Evolutionary conservation across 495 filamentous ascomycete species (phyloP).

Genomic region (Durotheca rogersii): DNA sequence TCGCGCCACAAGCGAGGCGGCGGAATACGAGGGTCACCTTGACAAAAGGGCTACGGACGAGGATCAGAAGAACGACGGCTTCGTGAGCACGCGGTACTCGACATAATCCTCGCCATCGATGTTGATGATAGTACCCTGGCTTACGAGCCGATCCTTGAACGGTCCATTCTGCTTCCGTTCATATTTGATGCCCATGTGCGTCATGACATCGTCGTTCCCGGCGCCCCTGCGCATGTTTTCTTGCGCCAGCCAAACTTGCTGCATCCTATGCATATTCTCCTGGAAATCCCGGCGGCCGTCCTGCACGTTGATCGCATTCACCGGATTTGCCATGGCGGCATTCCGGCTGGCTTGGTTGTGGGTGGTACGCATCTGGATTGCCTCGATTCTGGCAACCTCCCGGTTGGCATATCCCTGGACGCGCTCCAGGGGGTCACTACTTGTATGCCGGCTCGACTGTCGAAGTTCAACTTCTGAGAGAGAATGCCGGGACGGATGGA

Average conservation of each 20-base stretch:
- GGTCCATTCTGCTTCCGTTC: slow-evolving; percentile 54
- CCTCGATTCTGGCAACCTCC: slow-evolving; percentile 48
- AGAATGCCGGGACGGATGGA: slow-evolving; percentile 16
- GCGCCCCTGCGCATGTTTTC: slow-evolving; percentile 44
- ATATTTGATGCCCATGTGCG: slow-evolving; percentile 54
- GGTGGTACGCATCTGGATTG: slow-evolving; percentile 40
- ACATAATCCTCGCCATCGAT: slow-evolving; percentile 61
- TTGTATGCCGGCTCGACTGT: slow-evolving; percentile 17
- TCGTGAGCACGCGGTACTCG: slow-evolving; percentile 57
- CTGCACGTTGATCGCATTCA: slow-evolving; percentile 6
- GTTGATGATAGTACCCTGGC: slow-evolving; percentile 51
- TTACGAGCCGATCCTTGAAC: slow-evolving; percentile 54
- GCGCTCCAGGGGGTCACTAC: slow-evolving; percentile 40
- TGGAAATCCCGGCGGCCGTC: slow-evolving; percentile 39
- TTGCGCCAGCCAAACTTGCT: slow-evolving; percentile 49
- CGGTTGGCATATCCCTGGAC: slow-evolving; percentile 43
- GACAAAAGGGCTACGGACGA: neutral
- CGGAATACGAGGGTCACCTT: too few species aligned
- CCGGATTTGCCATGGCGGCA: slow-evolving; percentile 12
- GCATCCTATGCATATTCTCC: slow-evolving; percentile 45
- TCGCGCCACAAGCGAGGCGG: neutral
- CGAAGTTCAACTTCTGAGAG: slow-evolving; percentile 26
- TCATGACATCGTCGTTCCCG: slow-evolving; percentile 49
- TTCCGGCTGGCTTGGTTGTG: slow-evolving; percentile 39
- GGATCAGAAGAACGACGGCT: slow-evolving; percentile 50